phyloP scores from a whole-genome alignment of 2,329 filamentous ascomycete species.

The Calonectria naviculata region DNA sequence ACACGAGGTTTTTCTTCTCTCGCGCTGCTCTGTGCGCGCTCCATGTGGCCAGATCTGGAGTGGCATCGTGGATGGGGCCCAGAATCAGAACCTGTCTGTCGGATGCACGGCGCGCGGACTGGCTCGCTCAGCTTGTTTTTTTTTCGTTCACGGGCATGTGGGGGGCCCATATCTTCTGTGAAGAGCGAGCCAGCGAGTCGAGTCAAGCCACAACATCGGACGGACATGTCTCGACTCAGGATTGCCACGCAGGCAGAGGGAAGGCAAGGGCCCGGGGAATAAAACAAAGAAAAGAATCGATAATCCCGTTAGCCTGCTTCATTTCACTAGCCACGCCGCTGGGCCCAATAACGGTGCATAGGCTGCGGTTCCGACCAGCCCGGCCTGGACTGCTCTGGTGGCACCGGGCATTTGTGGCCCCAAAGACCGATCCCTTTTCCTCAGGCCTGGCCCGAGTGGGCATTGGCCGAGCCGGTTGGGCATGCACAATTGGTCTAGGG shows the following conservation, averaged over 20 bases:
- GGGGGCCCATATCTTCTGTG: too few relatives aligned
- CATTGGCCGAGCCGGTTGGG: background rate
- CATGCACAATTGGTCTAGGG: background rate
- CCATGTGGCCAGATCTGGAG: constrained; percentile 26
- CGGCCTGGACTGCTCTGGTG: constrained; percentile 20
- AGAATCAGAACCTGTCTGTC: constrained; percentile 12
- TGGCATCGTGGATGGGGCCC: constrained; percentile 27
- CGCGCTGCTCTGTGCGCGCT: background rate
- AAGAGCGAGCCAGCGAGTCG: too few relatives aligned
- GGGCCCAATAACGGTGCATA: constrained; percentile 20
- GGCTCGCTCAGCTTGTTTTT: too few relatives aligned
- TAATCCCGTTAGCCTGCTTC: constrained; percentile 8
- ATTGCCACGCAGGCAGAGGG: background rate
- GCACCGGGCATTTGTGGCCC: background rate
- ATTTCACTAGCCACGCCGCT: background rate
- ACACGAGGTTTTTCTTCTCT: background rate
- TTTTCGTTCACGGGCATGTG: constrained; percentile 3
- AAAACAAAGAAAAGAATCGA: background rate
- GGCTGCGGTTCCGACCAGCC: constrained; percentile 34
- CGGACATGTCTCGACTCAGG: background rate
- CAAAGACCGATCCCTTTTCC: background rate
- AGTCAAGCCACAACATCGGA: background rate
- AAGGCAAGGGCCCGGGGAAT: background rate
- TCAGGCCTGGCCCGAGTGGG: background rate
- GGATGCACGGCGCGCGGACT: constrained; percentile 32